phyloP scores from a whole-genome alignment of 495 filamentous ascomycete genomes.

The Aspergillus biplanus region DNA sequence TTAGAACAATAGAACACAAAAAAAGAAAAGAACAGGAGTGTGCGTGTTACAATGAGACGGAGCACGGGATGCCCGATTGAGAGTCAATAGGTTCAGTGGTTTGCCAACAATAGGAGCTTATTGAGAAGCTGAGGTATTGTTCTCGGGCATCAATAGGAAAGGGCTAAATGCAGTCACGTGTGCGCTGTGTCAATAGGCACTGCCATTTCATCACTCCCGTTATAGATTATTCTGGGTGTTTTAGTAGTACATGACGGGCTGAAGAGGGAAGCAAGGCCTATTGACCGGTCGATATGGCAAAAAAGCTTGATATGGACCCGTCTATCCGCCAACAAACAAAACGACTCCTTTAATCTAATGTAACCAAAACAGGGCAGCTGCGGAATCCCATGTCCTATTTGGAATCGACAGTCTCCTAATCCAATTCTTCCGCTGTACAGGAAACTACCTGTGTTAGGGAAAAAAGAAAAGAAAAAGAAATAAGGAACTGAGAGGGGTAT shows the following conservation, averaged over 20 bases:
- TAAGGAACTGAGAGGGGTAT: conserved; percentile 17
- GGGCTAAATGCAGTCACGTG: conserved; percentile 25
- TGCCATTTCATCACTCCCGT: background rate
- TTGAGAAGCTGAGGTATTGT: conserved; percentile 27
- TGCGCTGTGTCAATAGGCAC: background rate
- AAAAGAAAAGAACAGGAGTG: background rate
- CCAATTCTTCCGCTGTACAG: conserved; percentile 2
- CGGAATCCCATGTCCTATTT: background rate
- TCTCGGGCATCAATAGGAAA: conserved; percentile 28
- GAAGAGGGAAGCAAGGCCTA: background rate
- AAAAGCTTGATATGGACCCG: background rate
- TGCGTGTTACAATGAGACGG: background rate
- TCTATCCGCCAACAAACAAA: background rate
- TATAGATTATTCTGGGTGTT: background rate
- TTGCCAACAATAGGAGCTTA: conserved; percentile 24
- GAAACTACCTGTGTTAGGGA: background rate
- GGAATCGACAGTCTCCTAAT: background rate
- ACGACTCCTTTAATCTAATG: background rate
- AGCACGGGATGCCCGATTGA: background rate
- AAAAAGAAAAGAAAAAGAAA: conserved; percentile 6
- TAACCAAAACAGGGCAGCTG: conserved; percentile 1
- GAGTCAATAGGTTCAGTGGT: conserved; percentile 18
- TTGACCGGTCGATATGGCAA: background rate
- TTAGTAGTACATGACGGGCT: background rate
- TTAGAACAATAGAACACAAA: conserved; percentile 14